phyloP scores from a whole-genome alignment of 2,329 filamentous ascomycete genomes.

The Paracoccidioides lutzii region DNA sequence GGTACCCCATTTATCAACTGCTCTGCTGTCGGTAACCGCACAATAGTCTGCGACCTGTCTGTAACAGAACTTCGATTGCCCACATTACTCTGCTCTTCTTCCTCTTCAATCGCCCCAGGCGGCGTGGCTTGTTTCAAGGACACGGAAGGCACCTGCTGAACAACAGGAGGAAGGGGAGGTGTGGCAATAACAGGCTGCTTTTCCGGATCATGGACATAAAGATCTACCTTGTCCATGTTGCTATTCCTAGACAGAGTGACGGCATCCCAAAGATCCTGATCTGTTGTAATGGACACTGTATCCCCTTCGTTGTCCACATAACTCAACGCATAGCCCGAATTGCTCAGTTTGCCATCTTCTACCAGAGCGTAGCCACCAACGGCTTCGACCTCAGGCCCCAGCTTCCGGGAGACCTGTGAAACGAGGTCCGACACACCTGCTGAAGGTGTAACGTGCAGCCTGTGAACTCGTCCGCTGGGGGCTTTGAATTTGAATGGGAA shows the following conservation, averaged over 20 bases:
- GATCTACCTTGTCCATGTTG: constrained; percentile 81
- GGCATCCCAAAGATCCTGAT: constrained; percentile 83
- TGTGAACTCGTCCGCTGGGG: constrained; percentile 84
- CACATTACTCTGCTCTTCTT: constrained; percentile 25
- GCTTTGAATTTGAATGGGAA: constrained; percentile 99
- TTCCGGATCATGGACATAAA: constrained; percentile 89
- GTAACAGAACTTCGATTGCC: constrained; percentile 29
- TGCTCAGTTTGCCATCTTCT: constrained; percentile 64
- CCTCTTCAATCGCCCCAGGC: constrained; percentile 43
- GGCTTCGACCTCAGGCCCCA: constrained; percentile 67
- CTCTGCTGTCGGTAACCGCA: constrained; percentile 39
- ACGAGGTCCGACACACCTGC: constrained; percentile 73
- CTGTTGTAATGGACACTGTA: constrained; percentile 90
- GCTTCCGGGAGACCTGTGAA: constrained; percentile 63
- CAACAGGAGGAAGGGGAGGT: constrained; percentile 28
- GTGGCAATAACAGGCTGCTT: constrained; percentile 58
- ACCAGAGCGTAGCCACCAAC: constrained; percentile 71
- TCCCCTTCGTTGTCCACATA: constrained; percentile 97
- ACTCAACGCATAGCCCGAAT: constrained; percentile 76
- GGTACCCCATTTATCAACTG: constrained; percentile 82
- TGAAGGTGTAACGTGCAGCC: constrained; percentile 69
- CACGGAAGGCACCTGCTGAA: constrained; percentile 45
- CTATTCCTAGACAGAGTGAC: constrained; percentile 68
- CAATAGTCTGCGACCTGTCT: constrained; percentile 30
- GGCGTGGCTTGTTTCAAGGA: constrained; percentile 38